Conservation (phyloP, 2,329 filamentous ascomycete species). For the Fusarium algeriense region DNA sequence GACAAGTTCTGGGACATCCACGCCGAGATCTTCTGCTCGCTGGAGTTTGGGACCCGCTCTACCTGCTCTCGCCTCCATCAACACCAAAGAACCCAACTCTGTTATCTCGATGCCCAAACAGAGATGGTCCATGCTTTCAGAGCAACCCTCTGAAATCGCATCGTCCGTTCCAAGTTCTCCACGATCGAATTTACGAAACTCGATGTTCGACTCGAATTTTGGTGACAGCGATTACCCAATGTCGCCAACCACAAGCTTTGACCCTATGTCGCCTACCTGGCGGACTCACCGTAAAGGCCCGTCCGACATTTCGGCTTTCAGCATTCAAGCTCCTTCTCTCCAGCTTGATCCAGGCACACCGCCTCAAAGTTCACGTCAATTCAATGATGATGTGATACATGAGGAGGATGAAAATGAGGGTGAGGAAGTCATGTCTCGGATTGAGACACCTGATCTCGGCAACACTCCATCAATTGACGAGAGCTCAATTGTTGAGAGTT, state of each 20-base stretch:
- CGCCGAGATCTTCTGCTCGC: conserved; percentile 55
- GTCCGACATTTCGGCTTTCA: conserved; percentile 67
- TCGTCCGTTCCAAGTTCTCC: conserved; percentile 88
- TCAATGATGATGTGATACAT: conserved; percentile 51
- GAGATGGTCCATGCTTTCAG: conserved; percentile 69
- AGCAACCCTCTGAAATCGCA: conserved; percentile 73
- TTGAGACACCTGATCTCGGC: conserved; percentile 42
- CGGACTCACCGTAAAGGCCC: conserved; percentile 66
- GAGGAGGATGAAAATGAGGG: conserved; percentile 55
- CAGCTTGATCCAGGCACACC: conserved; percentile 52
- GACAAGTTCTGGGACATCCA: conserved; percentile 55
- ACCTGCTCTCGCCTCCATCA: conserved; percentile 57
- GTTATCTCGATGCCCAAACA: conserved; percentile 58
- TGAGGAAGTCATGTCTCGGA: conserved; percentile 35
- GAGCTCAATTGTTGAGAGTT: conserved; percentile 51
- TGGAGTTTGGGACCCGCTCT: conserved; percentile 57
- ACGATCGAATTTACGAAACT: conserved; percentile 76
- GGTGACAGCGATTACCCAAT: conserved; percentile 75
- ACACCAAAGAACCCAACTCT: conserved; percentile 64
- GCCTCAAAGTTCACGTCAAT: conserved; percentile 37
- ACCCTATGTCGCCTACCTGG: conserved; percentile 74
- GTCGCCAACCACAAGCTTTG: conserved; percentile 83
- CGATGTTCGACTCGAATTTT: conserved; percentile 80
- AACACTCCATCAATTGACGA: conserved; percentile 52
- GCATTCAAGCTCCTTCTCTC: conserved; percentile 56